phyloP scores from a whole-genome alignment of 2,329 filamentous ascomycete species.

The Colletotrichum cereale region DNA sequence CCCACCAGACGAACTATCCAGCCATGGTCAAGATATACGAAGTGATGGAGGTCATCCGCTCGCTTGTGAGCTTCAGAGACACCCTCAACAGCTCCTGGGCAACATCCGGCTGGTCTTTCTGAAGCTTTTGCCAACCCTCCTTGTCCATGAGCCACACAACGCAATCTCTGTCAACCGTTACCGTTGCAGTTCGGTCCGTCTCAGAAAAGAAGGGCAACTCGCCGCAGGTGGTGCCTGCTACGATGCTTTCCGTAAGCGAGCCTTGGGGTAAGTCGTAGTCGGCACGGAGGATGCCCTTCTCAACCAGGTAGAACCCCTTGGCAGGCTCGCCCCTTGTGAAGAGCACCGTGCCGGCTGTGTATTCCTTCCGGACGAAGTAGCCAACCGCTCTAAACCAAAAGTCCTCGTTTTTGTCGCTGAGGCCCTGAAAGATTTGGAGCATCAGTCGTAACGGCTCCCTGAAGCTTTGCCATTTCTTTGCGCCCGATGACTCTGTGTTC shows the following conservation, averaged over 20 bases:
- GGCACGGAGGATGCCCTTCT: slow-evolving; percentile 87
- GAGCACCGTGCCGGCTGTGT: slow-evolving; percentile 76
- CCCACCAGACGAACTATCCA: slow-evolving; percentile 49
- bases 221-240: slow-evolving; percentile 93
- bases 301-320: slow-evolving; percentile 89
- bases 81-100: slow-evolving; percentile 87
- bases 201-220: slow-evolving; percentile 97
- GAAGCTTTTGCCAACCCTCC: slow-evolving; percentile 78
- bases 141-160: slow-evolving; percentile 85
- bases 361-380: slow-evolving; percentile 81
- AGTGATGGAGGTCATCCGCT: slow-evolving; percentile 84
- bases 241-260: slow-evolving; percentile 88
- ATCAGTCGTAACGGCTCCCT: slow-evolving; percentile 92
- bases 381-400: slow-evolving; percentile 89
- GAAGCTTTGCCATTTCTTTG: slow-evolving; percentile 84
- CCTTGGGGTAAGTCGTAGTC: slow-evolving; percentile 95
- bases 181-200: slow-evolving; percentile 87
- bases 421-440: slow-evolving; percentile 92
- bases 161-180: slow-evolving; percentile 83
- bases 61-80: slow-evolving; percentile 92
- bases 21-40: slow-evolving; percentile 65
- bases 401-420: slow-evolving; percentile 89
- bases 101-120: slow-evolving; percentile 79
- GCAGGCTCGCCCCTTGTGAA: slow-evolving; percentile 84
- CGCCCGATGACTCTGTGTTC: slow-evolving; percentile 70